A percentile compares a stretch with the other conserved stretches of the same genome.
These are phyloP conservation scores for Cutaneotrichosporon spelunceum DNA, from an alignment of 1,284 basidiomycete species.

Conservation along the genomic window DNA sequence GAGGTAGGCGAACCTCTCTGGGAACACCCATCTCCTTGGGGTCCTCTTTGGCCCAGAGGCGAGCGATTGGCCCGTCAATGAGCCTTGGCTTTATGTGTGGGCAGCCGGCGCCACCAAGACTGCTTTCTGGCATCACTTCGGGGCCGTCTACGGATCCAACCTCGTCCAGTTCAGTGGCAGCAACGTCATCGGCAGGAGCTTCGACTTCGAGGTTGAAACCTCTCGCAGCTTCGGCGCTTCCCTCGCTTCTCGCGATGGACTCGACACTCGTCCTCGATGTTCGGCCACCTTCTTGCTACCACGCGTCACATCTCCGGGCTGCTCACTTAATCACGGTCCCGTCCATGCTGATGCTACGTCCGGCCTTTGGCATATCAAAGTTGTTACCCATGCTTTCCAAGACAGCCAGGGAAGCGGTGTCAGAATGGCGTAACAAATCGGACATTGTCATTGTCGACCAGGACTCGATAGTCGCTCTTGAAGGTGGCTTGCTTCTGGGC, in stretches of 20 bases:
- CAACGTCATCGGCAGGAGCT: background rate
- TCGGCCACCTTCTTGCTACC: constrained; percentile 72
- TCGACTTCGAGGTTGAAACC: constrained; percentile 24
- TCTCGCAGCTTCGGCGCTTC: constrained; percentile 23
- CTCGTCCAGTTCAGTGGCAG: background rate
- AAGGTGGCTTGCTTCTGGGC: constrained; percentile 68
- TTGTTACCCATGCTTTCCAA: constrained; percentile 71
- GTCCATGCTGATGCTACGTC: constrained; percentile 87
- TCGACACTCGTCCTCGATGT: constrained; percentile 72
- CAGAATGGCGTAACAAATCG: constrained; percentile 60
- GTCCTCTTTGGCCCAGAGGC: constrained; percentile 11
- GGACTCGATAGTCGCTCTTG: constrained; percentile 62
- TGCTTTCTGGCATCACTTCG: background rate
- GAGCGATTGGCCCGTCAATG: constrained; percentile 1
- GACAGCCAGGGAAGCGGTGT: constrained; percentile 56
- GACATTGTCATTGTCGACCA: constrained; percentile 76
- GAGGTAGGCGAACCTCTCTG: background rate
- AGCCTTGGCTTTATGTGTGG: background rate
- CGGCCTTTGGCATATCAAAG: constrained; percentile 70
- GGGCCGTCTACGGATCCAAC: background rate
- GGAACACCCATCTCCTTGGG: background rate
- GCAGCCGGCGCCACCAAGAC: background rate
- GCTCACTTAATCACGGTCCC: constrained; percentile 90
- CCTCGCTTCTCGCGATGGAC: constrained; percentile 20
- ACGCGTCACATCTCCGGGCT: constrained; percentile 62